Percentiles rank a stretch among this genome's conserved stretches.
These are phyloP conservation scores for Calycina marina DNA, from an alignment of 2,329 filamentous ascomycete species.

Conservation along the genomic window DNA sequence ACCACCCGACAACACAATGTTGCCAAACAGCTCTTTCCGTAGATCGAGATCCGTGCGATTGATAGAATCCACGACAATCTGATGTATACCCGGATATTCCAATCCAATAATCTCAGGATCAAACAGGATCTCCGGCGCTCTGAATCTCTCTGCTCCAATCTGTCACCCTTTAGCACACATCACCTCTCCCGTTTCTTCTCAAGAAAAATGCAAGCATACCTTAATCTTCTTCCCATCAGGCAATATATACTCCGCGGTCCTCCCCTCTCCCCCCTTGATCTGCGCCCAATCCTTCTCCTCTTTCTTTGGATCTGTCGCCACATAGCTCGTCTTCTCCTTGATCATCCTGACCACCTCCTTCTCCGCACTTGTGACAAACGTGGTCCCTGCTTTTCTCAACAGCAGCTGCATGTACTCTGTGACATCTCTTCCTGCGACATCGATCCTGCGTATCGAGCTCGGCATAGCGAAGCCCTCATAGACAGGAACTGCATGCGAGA, in stretches of 20 bases:
- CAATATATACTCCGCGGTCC: constrained; percentile 73
- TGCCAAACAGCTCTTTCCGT: constrained; percentile 83
- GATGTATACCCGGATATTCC: constrained; percentile 92
- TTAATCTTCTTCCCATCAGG: constrained; percentile 91
- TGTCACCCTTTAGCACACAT: constrained; percentile 23
- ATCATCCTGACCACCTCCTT: constrained; percentile 97
- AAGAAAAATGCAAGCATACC: constrained; percentile 43
- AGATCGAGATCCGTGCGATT: constrained; percentile 90
- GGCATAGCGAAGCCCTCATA: constrained; percentile 97
- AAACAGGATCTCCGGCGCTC: constrained; percentile 93
- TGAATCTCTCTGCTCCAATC: constrained; percentile 87
- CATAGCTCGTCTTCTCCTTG: constrained; percentile 89
- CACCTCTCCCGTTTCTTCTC: too few relatives aligned
- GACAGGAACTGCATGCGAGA: constrained; percentile 92
- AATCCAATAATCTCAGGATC: constrained; percentile 94
- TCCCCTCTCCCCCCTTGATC: constrained; percentile 61
- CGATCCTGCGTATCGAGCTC: constrained; percentile 86
- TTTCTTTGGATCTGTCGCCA: constrained; percentile 76
- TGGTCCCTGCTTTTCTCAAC: constrained; percentile 79
- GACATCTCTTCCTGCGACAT: constrained; percentile 89
- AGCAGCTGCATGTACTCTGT: constrained; percentile 89
- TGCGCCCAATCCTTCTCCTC: constrained; percentile 95
- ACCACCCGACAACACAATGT: constrained; percentile 92
- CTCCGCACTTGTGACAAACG: constrained; percentile 96
- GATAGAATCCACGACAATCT: constrained; percentile 95